Base-by-base conservation (phyloP, 2,329 filamentous ascomycete species). In the Aschersonia sp. region DNA sequence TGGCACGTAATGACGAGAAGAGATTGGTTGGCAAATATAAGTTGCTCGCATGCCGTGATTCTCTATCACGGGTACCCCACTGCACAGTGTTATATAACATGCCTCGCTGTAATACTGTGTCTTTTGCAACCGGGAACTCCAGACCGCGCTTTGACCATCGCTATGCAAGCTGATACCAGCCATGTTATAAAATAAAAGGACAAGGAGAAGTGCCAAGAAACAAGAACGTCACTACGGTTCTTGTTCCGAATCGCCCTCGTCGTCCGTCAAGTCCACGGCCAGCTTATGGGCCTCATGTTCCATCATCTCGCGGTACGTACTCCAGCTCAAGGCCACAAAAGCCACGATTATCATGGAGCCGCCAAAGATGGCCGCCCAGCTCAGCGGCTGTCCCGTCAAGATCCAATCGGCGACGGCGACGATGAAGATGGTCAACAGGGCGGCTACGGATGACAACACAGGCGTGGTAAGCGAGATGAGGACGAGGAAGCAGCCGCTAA, bases 361-460 rank as follows among this genome's bases (percentile, higher is more conserved):
- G n/a, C 92, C 92, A 0, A 79, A 59, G 9, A 97, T 73, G 3
- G 91, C 85, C 0, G 89, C 85, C 4, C 73, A 68, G 46, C 82
- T 85, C 28, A 95, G 71, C 0, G 84, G 78, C 56, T 84, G 74
- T 45, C 91, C 87, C 0, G 87, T 94, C 43, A 89, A 72, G 49
- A 89, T 61, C 80, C 92, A 94, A 65, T 98, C 92, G 48, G 86
- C 86, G 31, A 97, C 71, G 1, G 91, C 92, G 5, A 98, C 92
- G 51, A 97, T 79, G 72, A 98, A 97, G 55, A 98, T 98, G 29
- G 92, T 98, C 44, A 98, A 73, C 31, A 98, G 77, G 2, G 91
- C 88, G 1, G 92, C 92, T 9, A 98, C 92, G 20, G 85, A 94
- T 50, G 84, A 91, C 4, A 98, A 73, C 3, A 98, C 92, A 1